These are phyloP conservation scores for Penicillium riverlandense DNA, from an alignment of 495 filamentous ascomycete genomes.

Conservation along the genomic window DNA sequence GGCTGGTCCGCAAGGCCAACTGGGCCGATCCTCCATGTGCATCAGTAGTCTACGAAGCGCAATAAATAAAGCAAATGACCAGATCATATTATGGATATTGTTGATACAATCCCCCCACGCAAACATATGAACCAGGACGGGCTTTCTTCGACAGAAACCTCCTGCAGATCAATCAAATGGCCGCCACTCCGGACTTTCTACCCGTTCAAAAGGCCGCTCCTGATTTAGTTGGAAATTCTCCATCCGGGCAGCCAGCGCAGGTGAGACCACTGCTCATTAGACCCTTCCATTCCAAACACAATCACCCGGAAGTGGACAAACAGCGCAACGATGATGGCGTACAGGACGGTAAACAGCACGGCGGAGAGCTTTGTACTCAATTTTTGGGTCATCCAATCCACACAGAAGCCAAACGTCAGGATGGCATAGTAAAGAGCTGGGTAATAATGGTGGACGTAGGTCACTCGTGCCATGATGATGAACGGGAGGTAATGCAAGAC, in stretches of 20 bases:
- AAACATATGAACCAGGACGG: neutral
- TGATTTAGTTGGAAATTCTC: constrained; percentile 41
- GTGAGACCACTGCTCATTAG: constrained; percentile 76
- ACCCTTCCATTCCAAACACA: constrained; percentile 90
- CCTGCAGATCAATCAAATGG: too few species aligned
- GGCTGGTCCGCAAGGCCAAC: neutral
- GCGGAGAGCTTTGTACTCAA: constrained; percentile 52
- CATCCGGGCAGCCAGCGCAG: constrained; percentile 78
- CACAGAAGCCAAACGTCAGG: constrained; percentile 76
- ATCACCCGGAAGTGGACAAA: constrained; percentile 91
- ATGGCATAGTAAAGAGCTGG: constrained; percentile 98
- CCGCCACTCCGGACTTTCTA: too few species aligned
- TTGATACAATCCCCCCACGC: neutral
- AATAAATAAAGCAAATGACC: neutral
- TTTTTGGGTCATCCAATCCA: constrained; percentile 71
- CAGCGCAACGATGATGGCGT: constrained; percentile 63
- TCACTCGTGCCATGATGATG: constrained; percentile 94
- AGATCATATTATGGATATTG: neutral
- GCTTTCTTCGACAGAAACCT: neutral
- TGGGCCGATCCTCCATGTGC: too few species aligned
- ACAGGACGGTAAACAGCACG: constrained; percentile 61
- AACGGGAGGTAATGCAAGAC: constrained; percentile 94
- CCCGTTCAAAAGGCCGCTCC: too few species aligned
- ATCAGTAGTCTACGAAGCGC: neutral
- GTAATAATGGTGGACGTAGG: constrained; percentile 99